A percentile compares a stretch with the other conserved stretches of the same genome.
These are phyloP conservation scores for Trametes elegans DNA, from an alignment of 768 basidiomycete species.

Conservation along the genomic window DNA sequence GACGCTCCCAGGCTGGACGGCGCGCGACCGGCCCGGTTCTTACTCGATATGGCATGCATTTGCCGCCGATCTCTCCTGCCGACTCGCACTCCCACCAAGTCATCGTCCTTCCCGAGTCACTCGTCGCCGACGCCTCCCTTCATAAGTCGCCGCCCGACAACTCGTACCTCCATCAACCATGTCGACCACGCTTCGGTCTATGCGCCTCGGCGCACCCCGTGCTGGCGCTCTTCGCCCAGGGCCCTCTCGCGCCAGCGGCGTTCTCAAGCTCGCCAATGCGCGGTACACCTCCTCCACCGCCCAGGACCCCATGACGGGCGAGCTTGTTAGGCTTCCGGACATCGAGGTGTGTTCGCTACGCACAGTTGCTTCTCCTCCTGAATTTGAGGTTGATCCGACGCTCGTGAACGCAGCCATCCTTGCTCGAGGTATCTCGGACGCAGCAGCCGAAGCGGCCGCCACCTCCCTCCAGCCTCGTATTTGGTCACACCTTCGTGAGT, in stretches of 20 bases:
- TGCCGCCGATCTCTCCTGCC: not conserved
- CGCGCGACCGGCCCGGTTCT: slow-evolving; percentile 4
- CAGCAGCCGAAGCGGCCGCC: slow-evolving; percentile 59
- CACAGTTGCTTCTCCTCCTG: not conserved
- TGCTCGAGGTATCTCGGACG: slow-evolving; percentile 49
- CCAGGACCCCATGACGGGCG: slow-evolving; percentile 50
- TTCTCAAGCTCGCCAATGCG: slow-evolving; percentile 6
- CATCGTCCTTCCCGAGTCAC: slow-evolving; percentile 9
- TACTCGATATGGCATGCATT: slow-evolving; percentile 6
- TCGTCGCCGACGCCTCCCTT: not conserved
- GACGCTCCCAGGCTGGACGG: no score
- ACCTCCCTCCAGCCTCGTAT: slow-evolving; percentile 65
- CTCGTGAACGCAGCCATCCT: slow-evolving; percentile 42
- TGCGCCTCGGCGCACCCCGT: slow-evolving; percentile 8
- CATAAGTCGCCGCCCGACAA: not conserved
- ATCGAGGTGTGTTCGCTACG: slow-evolving; percentile 45
- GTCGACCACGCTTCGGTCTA: slow-evolving; percentile 8
- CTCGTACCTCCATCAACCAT: not conserved
- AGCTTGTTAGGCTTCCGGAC: slow-evolving; percentile 44
- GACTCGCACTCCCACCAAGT: not conserved
- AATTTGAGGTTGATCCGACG: not conserved
- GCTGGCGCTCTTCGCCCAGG: slow-evolving; percentile 3
- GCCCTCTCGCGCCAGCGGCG: slow-evolving; percentile 2
- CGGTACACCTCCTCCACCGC: slow-evolving; percentile 18
- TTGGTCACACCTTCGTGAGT: slow-evolving; percentile 82